Evolutionary conservation across 2,329 filamentous ascomycete species (phyloP).

Genomic region (Phoma sp.): DNA sequence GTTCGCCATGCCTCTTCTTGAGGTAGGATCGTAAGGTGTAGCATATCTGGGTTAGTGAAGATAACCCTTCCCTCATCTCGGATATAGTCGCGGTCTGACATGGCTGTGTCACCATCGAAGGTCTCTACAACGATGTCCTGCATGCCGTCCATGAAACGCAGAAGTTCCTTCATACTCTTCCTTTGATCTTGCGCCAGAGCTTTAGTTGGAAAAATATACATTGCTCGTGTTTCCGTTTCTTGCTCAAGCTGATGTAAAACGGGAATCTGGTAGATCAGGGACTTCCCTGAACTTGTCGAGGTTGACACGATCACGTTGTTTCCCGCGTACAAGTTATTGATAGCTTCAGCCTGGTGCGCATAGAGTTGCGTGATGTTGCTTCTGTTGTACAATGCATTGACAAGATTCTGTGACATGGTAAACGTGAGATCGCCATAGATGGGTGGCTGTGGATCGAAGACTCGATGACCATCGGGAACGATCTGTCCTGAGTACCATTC

Average conservation of each 20-base stretch:
- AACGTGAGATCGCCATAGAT: conserved; percentile 86
- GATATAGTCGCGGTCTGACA: conserved; percentile 77
- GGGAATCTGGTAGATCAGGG: conserved; percentile 95
- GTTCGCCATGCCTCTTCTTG: conserved; percentile 88
- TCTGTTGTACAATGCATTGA: conserved; percentile 96
- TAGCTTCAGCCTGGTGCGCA: conserved; percentile 89
- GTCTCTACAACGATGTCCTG: conserved; percentile 84
- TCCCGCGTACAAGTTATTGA: conserved; percentile 83
- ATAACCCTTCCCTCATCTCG: conserved; percentile 90
- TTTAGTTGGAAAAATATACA: conserved; percentile 99
- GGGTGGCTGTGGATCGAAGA: conserved; percentile 84
- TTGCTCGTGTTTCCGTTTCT: conserved; percentile 77
- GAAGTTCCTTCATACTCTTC: conserved; percentile 82
- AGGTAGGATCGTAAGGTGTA: conserved; percentile 91
- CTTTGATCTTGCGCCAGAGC: conserved; percentile 94
- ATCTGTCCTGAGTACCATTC: conserved; percentile 93
- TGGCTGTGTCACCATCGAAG: conserved; percentile 93
- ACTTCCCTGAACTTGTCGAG: conserved; percentile 95
- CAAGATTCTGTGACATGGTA: conserved; percentile 82
- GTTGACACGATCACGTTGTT: conserved; percentile 91
- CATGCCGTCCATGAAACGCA: conserved; percentile 79
- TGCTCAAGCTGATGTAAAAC: conserved; percentile 85
- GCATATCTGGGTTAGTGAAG: conserved; percentile 98
- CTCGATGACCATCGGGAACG: conserved; percentile 88
- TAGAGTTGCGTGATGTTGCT: conserved; percentile 86